phyloP scores from a whole-genome alignment of 768 basidiomycete genomes.

The Pluteus cervinus region DNA sequence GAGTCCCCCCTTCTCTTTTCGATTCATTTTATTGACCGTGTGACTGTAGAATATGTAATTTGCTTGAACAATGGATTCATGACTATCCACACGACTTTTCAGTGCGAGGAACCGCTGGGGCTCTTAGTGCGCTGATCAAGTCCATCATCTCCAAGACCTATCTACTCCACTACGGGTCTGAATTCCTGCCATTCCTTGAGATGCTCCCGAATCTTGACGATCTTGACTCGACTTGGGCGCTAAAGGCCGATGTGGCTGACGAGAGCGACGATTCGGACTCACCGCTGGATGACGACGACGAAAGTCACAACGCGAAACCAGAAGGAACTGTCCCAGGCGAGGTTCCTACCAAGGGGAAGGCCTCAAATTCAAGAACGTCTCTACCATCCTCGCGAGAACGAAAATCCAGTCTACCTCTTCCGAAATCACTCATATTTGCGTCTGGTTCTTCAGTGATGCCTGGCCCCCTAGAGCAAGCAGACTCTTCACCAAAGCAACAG shows the following conservation, averaged over 20 bases:
- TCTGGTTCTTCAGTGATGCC: constrained; percentile 19
- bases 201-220: constrained; percentile 58
- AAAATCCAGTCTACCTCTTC: constrained; percentile 63
- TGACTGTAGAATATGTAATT: constrained; percentile 61
- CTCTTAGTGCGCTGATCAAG: constrained; percentile 69
- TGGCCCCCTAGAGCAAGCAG: constrained; percentile 22
- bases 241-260: constrained; percentile 54
- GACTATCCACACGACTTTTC: constrained; percentile 78
- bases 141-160: constrained; percentile 77
- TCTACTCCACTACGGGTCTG: constrained; percentile 79
- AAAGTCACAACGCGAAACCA: constrained; percentile 27
- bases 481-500: constrained; percentile 47
- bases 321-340: constrained; percentile 13
- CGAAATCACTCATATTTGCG: constrained; percentile 34
- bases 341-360: constrained; percentile 18
- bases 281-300: constrained; percentile 49
- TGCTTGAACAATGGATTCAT: constrained; percentile 73
- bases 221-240: constrained; percentile 68
- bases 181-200: constrained; percentile 77
- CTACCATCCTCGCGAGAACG: constrained; percentile 44
- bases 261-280: constrained; percentile 62
- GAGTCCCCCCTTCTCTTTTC: constrained; percentile 6
- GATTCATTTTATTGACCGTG: constrained; percentile 6
- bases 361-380: constrained; percentile 12
- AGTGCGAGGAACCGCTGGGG: constrained; percentile 66